A percentile compares a stretch with the other conserved stretches of the same genome.
phyloP scores from a whole-genome alignment of 345 rosid species.

The Lumnitzera racemosa region DNA sequence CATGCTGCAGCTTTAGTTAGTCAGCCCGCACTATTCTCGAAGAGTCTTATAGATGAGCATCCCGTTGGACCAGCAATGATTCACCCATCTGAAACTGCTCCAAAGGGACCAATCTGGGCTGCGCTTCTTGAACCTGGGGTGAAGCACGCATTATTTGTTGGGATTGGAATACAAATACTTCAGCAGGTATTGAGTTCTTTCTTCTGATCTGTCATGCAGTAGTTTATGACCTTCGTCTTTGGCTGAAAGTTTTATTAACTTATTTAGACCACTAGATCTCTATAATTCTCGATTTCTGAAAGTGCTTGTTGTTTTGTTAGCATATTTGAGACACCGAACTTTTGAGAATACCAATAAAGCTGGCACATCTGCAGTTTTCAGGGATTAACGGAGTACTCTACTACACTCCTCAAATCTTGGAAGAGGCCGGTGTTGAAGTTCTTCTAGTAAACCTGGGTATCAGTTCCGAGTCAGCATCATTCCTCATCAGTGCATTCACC shows the following conservation, averaged over 20 bases:
- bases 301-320: no score
- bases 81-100: constrained; percentile 45
- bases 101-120: constrained; percentile 54
- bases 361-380: constrained; percentile 49
- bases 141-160: constrained; percentile 71
- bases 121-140: constrained; percentile 85
- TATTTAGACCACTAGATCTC: no score
- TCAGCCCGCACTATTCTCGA: constrained; percentile 59
- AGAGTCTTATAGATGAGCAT: constrained; percentile 37
- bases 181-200: constrained; percentile 52
- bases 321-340: not conserved
- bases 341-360: not conserved
- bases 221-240: not conserved
- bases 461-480: constrained; percentile 64
- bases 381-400: constrained; percentile 90
- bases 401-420: constrained; percentile 94
- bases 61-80: constrained; percentile 63
- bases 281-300: no score
- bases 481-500: constrained; percentile 77
- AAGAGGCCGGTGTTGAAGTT: constrained; percentile 74
- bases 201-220: not conserved
- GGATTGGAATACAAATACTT: constrained; percentile 78
- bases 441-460: constrained; percentile 62
- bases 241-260: not conserved
- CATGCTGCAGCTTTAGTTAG: constrained; percentile 83